Evolutionary conservation across 192 early-diverging fungal genomes (phyloP).

Genomic region (Coemansia sp.): DNA sequence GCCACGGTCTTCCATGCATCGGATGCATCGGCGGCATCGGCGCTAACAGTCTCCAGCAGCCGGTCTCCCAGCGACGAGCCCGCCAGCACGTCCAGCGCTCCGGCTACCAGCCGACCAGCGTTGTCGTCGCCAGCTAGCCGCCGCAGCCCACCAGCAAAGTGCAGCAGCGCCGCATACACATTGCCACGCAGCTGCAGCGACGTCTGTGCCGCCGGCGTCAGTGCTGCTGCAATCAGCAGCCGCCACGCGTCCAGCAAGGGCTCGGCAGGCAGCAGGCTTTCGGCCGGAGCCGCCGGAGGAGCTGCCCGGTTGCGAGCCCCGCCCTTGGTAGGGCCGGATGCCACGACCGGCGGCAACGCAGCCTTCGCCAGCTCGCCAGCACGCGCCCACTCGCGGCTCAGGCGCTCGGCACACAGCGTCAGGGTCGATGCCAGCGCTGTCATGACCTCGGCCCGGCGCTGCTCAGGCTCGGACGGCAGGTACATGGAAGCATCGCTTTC

Average conservation of each 20-base stretch:
- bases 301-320: constrained; percentile 6
- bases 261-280: constrained; percentile 56
- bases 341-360: constrained; percentile 26
- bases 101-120: constrained; percentile 45
- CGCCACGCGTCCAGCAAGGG: constrained; percentile 55
- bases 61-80: constrained; percentile 60
- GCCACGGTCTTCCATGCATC: constrained; percentile 84
- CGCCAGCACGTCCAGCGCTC: constrained; percentile 41
- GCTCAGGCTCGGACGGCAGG: constrained; percentile 29
- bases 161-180: constrained; percentile 73
- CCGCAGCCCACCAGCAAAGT: constrained; percentile 58
- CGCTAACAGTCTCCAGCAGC: constrained; percentile 69
- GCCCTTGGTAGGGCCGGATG: constrained; percentile 27
- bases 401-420: constrained; percentile 34
- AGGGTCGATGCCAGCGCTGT: constrained; percentile 41
- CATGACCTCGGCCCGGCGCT: constrained; percentile 37
- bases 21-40: constrained; percentile 80
- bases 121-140: constrained; percentile 21
- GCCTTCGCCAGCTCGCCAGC: constrained; percentile 32
- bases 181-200: constrained; percentile 69
- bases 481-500: constrained; percentile 22
- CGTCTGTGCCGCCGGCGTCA: constrained; percentile 55
- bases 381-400: constrained; percentile 44
- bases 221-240: constrained; percentile 61
- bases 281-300: constrained; percentile 48